These are phyloP conservation scores for Epichloe coenophiala DNA, from an alignment of 2,329 filamentous ascomycete genomes.

Conservation along the genomic window DNA sequence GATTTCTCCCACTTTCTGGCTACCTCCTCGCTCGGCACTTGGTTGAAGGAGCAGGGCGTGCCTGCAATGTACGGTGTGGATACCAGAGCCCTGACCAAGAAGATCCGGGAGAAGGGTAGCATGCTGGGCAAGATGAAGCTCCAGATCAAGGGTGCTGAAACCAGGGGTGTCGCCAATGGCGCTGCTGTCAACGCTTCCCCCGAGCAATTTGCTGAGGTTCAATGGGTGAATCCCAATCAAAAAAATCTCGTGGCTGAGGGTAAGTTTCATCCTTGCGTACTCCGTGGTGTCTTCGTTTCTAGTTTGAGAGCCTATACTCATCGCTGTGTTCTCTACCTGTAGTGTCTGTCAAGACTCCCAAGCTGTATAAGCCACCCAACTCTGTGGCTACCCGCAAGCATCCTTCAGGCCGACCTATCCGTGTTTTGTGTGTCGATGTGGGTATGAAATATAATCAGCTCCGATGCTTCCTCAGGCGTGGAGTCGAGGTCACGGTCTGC, in stretches of 20 bases:
- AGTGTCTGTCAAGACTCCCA: conserved; percentile 84
- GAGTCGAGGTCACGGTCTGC: conserved; percentile 86
- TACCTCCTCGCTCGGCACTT: conserved; percentile 76
- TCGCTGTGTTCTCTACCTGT: conserved; percentile 11
- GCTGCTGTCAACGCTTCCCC: conserved; percentile 15
- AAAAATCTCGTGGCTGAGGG: conserved; percentile 90
- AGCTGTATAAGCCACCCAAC: conserved; percentile 66
- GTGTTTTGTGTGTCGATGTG: conserved; percentile 87
- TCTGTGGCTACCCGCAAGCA: conserved; percentile 65
- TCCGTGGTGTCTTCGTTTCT: conserved; percentile 6
- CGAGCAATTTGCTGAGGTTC: conserved; percentile 58
- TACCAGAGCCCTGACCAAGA: conserved; percentile 85
- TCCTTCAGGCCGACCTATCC: conserved; percentile 73
- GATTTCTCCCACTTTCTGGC: conserved; percentile 93
- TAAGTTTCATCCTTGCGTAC: conserved; percentile 35
- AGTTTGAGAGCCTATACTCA: conserved; percentile 22
- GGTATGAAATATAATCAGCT: conserved; percentile 98
- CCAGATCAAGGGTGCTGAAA: conserved; percentile 34
- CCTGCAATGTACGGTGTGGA: conserved; percentile 93
- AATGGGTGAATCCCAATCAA: conserved; percentile 85
- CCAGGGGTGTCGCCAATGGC: conserved; percentile 28
- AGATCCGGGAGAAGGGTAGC: conserved; percentile 84
- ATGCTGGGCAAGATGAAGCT: conserved; percentile 88
- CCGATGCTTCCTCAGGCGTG: conserved; percentile 78
- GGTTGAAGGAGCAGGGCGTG: conserved; percentile 91